Evolutionary conservation across 176 grass and related monocot genomes (phyloP), one percentile per base, ranked within the genome.

Genomic region (Hordeum marinum): DNA sequence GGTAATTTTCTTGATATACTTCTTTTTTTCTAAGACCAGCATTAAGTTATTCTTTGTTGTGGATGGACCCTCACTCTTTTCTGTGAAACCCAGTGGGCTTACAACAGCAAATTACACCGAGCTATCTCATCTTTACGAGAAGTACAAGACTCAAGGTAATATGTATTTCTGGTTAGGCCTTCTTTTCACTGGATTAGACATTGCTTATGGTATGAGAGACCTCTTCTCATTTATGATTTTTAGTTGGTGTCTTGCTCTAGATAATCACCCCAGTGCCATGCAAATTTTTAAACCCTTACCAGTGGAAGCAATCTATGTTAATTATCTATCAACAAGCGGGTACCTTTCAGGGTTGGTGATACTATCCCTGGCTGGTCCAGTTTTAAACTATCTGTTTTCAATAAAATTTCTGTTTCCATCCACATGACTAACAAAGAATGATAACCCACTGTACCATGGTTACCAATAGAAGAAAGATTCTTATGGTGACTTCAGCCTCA

Each of bases 131-230:
- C 81, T 99, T 34, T 94, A 99, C 69, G 96, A 99, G 80, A 99
- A 99, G 88, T 99, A 99, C 90, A 99, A 99, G 61, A 77, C 91
- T 84, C 93, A 99, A 94, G 96, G 96, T 99, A 91, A 83, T 41
- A 52, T 69, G 45, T 10, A 71, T 64, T 63, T 68, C 43, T 48
- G 29, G 52, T 43, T 43, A 63, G 0, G n/a, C 71, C 84, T 50
- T 80, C 6, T 81, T 69, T 63, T 24, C 21, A 74, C 9, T 76
- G 71, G 21, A 68, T 25, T 26, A 60, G 52, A 57, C 3, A 39
- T 66, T 75, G 2, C 13, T 75, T 52, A 50, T 69, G 61, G 50
- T 15, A 9, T 27, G 18, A 62, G 52, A 40, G 41, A 31, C 48
- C 11, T 64, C 42, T 50, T 83, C 39, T 63, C 25, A 68, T 71